These are phyloP conservation scores for Pugionium dolabratum DNA, from an alignment of 345 rosid species.

Conservation along the genomic window DNA sequence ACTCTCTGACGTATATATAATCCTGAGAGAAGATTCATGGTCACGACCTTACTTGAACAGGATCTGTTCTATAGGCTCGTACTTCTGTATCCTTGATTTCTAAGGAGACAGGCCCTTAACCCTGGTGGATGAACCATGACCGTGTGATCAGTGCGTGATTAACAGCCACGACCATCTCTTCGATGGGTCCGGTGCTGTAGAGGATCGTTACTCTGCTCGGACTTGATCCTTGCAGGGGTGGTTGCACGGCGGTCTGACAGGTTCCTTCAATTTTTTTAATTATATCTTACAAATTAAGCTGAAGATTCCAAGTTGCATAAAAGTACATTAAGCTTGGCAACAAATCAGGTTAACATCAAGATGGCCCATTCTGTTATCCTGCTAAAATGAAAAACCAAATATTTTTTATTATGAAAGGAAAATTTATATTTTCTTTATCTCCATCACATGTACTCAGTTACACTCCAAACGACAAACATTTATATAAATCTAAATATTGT, in stretches of 20 bases:
- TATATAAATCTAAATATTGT: no score
- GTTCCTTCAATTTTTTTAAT: no score
- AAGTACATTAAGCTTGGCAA: slow-evolving; percentile 21
- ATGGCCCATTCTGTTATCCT: slow-evolving; percentile 5
- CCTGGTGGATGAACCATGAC: background rate
- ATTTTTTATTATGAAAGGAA: background rate
- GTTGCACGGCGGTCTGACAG: no score
- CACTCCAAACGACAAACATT: background rate
- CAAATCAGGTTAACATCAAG: slow-evolving; percentile 18
- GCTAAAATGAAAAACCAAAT: slow-evolving; percentile 11
- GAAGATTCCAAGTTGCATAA: slow-evolving; percentile 26
- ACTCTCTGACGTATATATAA: no score
- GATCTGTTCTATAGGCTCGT: no score
- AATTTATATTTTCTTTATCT: background rate
- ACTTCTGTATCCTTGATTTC: no score
- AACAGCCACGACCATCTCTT: background rate
- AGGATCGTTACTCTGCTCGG: slow-evolving; percentile 18
- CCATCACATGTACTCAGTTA: no score
- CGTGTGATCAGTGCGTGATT: slow-evolving; percentile 24
- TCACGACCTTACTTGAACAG: no score
- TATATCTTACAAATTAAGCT: no score
- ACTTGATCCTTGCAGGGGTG: no score
- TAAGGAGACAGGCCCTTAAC: no score
- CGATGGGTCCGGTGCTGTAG: background rate
- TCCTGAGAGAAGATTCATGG: no score